Conservation (phyloP, 768 basidiomycete genomes). For the Mycena rosella region DNA sequence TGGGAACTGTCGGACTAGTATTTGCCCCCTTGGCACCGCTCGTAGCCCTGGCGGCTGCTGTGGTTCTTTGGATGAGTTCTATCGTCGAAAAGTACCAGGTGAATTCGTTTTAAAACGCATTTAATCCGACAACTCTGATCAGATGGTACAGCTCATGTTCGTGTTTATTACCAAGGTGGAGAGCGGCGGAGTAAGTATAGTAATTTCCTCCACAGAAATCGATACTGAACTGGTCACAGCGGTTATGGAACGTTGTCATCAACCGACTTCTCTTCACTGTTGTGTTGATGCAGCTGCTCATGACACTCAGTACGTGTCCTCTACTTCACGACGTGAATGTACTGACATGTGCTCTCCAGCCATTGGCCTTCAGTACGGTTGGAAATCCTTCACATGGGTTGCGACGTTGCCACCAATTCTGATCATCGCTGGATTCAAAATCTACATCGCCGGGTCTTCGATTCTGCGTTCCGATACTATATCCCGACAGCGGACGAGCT, state of each 20-base stretch:
- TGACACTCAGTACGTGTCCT: constrained; percentile 82
- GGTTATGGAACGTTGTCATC: constrained; percentile 93
- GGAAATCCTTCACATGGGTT: constrained; percentile 82
- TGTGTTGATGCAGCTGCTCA: constrained; percentile 88
- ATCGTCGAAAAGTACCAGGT: constrained; percentile 75
- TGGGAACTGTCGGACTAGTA: constrained; percentile 80
- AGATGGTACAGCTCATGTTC: constrained; percentile 81
- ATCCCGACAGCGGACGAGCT: constrained; percentile 87
- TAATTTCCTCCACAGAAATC: no score
- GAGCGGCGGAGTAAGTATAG: constrained; percentile 92
- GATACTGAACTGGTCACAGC: constrained; percentile 59
- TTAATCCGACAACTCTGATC: neutral
- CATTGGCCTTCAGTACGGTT: constrained; percentile 85
- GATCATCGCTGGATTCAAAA: constrained; percentile 84
- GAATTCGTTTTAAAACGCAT: neutral
- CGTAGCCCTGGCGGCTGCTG: constrained; percentile 75
- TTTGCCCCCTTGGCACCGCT: constrained; percentile 90
- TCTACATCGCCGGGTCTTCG: constrained; percentile 80
- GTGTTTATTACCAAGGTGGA: constrained; percentile 91
- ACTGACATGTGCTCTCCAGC: constrained; percentile 56
- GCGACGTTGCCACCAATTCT: constrained; percentile 90
- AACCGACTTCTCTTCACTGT: constrained; percentile 87
- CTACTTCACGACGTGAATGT: neutral
- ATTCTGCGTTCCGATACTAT: constrained; percentile 82
- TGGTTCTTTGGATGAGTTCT: constrained; percentile 80